Evolutionary conservation across 805 yeast species (phyloP), one percentile per base, ranked within the genome.

Genomic region (Hemisphaericaspora nanyangensis): DNA sequence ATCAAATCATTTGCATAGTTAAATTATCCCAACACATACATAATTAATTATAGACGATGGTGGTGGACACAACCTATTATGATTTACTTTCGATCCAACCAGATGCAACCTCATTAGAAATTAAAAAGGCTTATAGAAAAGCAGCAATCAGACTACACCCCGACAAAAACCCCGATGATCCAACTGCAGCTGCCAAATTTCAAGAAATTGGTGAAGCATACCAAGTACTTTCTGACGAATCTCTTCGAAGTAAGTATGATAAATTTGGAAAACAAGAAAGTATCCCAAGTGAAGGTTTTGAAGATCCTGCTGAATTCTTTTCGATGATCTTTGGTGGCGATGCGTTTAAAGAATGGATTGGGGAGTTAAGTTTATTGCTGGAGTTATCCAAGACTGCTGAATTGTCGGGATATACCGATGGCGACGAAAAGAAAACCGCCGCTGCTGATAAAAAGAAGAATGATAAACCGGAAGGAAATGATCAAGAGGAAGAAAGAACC

Each of bases 321-420:
- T 76, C 84, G 18, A 73, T 74, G 56, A 86, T 93, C 29, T 93
- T 85, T 61, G 95, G 95, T 42, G 95, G 95, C 40, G 90, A 83
- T 45, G 80, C 83, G 1, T 85, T 85, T 56, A 67, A 75, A 42
- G 85, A 79, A 43, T 85, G 90, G 73, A 87, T 91, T 52, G 99
- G 99, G 4, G 96, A 93, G 58, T 51, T 60, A 29, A 85, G 91
- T 2, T 59, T 68, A 38, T 44, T 68, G 29, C 68, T 61, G 48
- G 73, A 68, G 41, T 52, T 68, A 46, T 47, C 65, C 28, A 68
- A 68, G 43, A 55, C 69, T 6, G 74, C 74, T 2, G 74, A 68
- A 42, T 56, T 68, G 25, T 58, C 66, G 1, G 72, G 71, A 6
- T 57, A 60, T 28, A 50, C 43, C 4, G 68, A 61, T 20, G 68